Conservation (phyloP, 2,329 filamentous ascomycete genomes). For the Cytospora leucostoma region DNA sequence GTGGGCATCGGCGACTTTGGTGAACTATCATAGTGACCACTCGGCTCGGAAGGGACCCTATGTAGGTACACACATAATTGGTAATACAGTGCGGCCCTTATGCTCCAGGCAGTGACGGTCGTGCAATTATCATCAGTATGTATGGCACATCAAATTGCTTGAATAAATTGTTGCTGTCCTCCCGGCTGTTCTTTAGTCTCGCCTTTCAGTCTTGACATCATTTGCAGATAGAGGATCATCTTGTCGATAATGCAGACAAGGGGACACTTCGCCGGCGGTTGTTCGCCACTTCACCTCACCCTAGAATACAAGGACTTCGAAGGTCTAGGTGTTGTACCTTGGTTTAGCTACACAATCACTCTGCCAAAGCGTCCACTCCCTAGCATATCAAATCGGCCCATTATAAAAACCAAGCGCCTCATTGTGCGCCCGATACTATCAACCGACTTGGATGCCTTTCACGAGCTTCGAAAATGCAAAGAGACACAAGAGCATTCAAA, state of each 20-base stretch:
- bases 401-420: conserved; percentile 24
- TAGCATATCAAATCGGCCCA: neutral
- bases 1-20: too few species aligned
- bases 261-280: neutral
- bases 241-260: neutral
- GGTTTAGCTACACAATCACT: conserved; percentile 16
- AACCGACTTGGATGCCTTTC: conserved; percentile 27
- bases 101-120: too few species aligned
- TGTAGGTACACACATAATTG: too few species aligned
- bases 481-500: conserved; percentile 21
- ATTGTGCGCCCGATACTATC: conserved; percentile 23
- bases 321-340: conserved; percentile 11
- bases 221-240: too few species aligned
- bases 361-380: conserved; percentile 21
- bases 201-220: too few species aligned
- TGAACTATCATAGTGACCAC: too few species aligned
- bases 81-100: too few species aligned
- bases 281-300: neutral
- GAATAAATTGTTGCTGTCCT: too few species aligned
- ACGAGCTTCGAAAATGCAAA: conserved; percentile 22
- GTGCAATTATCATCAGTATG: too few species aligned
- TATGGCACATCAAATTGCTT: too few species aligned
- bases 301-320: conserved; percentile 2
- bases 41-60: too few species aligned
- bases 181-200: too few species aligned